Base-by-base conservation (phyloP, 2,329 filamentous ascomycete genomes). In the Aureobasidium pullulans region DNA sequence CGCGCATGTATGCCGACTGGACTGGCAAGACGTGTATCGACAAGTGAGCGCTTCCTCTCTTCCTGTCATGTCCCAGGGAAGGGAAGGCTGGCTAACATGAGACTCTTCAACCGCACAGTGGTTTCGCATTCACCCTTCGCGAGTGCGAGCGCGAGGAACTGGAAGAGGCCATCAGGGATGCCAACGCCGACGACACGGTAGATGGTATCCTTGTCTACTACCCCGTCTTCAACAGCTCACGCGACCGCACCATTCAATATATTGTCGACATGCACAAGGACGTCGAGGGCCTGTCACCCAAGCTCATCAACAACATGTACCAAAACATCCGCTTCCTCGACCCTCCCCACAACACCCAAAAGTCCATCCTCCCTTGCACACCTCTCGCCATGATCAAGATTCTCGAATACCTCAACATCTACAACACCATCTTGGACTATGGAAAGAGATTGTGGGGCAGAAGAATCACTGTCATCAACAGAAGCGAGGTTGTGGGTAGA, bases 241-340 rank as follows among this genome's bases (percentile, higher is more conserved):
- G 96, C 74, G 94, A 99, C 75, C 88, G 89, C 73, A 97, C 97
- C 74, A 85, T 99, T 65, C 93, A 97, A 76, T 92, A 96, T 77
- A 90, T 95, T 3, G 91, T 96, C 60, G 86, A 90, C 60, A 82
- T 96, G 44, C 77, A 83, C 73, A 97, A 99, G 76, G 94, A 99
- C 69, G 93, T 99, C 65, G 94, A 99, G 75, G 94, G 94, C 37
- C 84, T 99, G 61, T 90, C 88, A 67, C 93, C 96, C 75, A 87
- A 86, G 71, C 92, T 97, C 77, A 88, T 97, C 70, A 92, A 93
- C 83, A 99, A 99, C 82, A 96, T 99, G 92, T 99, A 97, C 77
- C 89, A 96, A 79, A 99, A 99, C 77, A 84, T 96, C 68, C 90
- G 94, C 65, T 97, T 92, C 78, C 81, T 99, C 60, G 94, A 99